A percentile compares a stretch with the other conserved stretches of the same genome.
Evolutionary conservation across 352 stramenopile genomes (phyloP).

Genomic region (Phytophthora citrophthora): DNA sequence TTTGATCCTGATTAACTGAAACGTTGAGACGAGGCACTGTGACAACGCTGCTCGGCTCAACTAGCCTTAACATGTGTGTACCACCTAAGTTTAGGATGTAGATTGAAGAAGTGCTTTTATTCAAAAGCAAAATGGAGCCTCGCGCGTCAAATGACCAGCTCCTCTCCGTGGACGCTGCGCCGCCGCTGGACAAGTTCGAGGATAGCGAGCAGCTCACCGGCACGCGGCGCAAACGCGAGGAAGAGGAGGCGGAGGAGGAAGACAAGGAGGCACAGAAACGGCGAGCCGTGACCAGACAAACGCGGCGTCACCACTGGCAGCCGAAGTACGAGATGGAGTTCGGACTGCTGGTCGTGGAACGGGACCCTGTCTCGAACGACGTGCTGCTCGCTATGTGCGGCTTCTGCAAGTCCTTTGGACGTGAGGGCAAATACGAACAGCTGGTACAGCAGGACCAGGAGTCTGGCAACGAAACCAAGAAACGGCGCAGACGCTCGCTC

Average conservation of each 20-base stretch:
- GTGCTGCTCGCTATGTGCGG: slow-evolving; percentile 85
- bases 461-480: slow-evolving; percentile 63
- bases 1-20: too few species aligned
- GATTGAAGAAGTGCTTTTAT: too few species aligned
- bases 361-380: slow-evolving; percentile 65
- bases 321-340: slow-evolving; percentile 87
- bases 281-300: slow-evolving; percentile 39
- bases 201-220: slow-evolving; percentile 37
- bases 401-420: slow-evolving; percentile 86
- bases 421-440: slow-evolving; percentile 80
- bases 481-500: slow-evolving; percentile 73
- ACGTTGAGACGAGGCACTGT: too few species aligned
- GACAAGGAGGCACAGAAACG: slow-evolving; percentile 57
- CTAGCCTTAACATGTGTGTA: too few species aligned
- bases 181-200: slow-evolving; percentile 45
- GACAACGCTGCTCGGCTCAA: too few species aligned
- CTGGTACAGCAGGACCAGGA: slow-evolving; percentile 66
- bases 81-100: too few species aligned
- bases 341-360: slow-evolving; percentile 71
- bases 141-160: slow-evolving; percentile 33
- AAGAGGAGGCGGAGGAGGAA: slow-evolving; percentile 41
- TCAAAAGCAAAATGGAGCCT: too few species aligned
- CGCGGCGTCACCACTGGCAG: slow-evolving; percentile 81
- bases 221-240: slow-evolving; percentile 50
- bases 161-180: slow-evolving; percentile 36